phyloP scores from a whole-genome alignment of 164 flowering plant genomes.

The Vitis riparia region DNA sequence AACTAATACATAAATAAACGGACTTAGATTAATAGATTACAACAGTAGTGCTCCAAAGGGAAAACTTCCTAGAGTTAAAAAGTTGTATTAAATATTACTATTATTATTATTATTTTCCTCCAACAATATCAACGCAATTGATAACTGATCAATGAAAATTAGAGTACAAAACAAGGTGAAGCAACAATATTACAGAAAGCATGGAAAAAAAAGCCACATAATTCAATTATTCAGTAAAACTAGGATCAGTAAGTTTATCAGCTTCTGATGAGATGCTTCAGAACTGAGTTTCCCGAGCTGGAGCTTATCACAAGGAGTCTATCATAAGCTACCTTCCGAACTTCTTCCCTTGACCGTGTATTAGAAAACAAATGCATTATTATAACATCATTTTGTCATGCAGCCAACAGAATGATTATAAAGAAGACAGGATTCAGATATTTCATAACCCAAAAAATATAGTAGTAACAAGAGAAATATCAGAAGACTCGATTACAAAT shows the following conservation, averaged over 20 bases:
- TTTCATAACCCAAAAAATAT: too few species aligned
- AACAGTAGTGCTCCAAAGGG: too few species aligned
- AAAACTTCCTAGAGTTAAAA: too few species aligned
- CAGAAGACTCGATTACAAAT: too few species aligned
- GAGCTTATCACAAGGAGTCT: conserved; percentile 48
- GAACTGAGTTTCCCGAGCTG: conserved; percentile 41
- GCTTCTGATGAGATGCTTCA: conserved; percentile 45
- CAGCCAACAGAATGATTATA: not conserved
- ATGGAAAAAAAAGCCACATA: not conserved
- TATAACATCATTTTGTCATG: not conserved
- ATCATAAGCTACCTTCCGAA: conserved; percentile 79
- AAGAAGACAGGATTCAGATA: too few species aligned
- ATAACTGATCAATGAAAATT: not conserved
- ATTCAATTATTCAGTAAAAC: not conserved
- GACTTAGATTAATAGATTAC: too few species aligned
- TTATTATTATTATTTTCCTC: too few species aligned
- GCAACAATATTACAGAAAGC: too few species aligned
- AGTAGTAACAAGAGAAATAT: too few species aligned
- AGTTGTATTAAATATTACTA: too few species aligned
- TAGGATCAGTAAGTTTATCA: conserved; percentile 26
- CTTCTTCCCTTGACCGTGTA: conserved; percentile 62
- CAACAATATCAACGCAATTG: not conserved
- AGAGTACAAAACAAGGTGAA: too few species aligned
- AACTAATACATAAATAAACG: too few species aligned
- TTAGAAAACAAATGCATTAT: conserved; percentile 2